A percentile compares a stretch with the other conserved stretches of the same genome.
These are phyloP conservation scores for Fraxinus cuspidata DNA, from an alignment of 257 asterid genomes.

Conservation along the genomic window DNA sequence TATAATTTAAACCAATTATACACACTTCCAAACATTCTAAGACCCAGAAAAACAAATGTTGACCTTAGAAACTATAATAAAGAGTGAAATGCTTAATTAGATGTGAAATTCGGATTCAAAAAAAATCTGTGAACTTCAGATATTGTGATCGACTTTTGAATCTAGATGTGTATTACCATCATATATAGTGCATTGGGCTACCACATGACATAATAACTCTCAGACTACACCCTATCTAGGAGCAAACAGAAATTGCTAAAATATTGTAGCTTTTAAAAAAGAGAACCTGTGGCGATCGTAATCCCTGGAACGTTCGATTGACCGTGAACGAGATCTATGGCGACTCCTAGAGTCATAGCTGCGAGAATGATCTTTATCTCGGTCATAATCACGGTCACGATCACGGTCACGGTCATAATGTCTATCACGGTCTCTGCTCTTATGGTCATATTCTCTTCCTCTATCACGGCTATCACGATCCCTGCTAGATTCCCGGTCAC, in stretches of 20 bases:
- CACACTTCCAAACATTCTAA: too few relatives aligned
- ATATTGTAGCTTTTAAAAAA: background rate
- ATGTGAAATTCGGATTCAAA: background rate
- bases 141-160: background rate
- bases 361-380: constrained; percentile 70
- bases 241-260: background rate
- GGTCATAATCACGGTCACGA: constrained; percentile 61
- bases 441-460: constrained; percentile 65
- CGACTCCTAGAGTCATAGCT: constrained; percentile 76
- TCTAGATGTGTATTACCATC: background rate
- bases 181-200: background rate
- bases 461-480: constrained; percentile 69
- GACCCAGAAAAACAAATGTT: background rate
- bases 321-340: constrained; percentile 86
- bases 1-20: too few relatives aligned
- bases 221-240: background rate
- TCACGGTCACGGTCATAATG: constrained; percentile 44
- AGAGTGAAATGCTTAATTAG: background rate
- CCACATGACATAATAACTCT: background rate
- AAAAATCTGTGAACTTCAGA: background rate
- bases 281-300: constrained; percentile 85
- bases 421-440: constrained; percentile 71
- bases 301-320: constrained; percentile 82
- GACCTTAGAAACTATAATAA: background rate
- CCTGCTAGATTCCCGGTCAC: constrained; percentile 67